phyloP scores from a whole-genome alignment of 305 asterid genomes.

The Petunia hybrid region DNA sequence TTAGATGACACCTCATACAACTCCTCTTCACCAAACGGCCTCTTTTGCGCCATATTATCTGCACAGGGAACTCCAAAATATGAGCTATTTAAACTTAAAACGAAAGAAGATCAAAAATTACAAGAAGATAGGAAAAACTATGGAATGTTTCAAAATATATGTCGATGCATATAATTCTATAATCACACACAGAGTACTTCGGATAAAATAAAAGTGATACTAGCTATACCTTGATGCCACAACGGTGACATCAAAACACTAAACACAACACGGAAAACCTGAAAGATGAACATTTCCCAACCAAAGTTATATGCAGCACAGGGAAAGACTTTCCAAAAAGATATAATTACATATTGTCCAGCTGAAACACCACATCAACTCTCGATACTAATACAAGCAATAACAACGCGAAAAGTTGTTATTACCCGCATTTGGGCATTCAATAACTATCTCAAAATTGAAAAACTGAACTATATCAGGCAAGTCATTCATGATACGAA shows the following conservation, averaged over 20 bases:
- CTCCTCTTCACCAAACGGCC: conserved; percentile 41
- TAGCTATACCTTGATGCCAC: neutral
- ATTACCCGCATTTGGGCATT: neutral
- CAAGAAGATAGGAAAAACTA: neutral
- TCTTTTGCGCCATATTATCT: conserved; percentile 49
- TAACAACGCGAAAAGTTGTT: neutral
- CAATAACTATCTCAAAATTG: neutral
- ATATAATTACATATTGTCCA: neutral
- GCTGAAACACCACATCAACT: conserved; percentile 27
- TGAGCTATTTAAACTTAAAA: neutral
- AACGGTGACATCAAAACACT: neutral
- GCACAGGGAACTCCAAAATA: conserved; percentile 19
- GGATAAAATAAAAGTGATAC: neutral
- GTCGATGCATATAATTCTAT: neutral
- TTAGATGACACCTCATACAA: conserved; percentile 37
- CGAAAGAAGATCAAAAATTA: neutral
- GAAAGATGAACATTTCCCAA: neutral
- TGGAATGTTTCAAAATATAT: neutral
- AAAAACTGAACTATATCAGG: neutral
- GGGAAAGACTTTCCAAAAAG: neutral
- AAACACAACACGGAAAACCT: neutral
- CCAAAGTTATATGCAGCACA: conserved; percentile 1
- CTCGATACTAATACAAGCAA: neutral
- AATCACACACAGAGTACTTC: neutral
- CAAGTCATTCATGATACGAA: neutral